Conservation (phyloP, 495 filamentous ascomycete genomes). For the Penicillium coprophilum region DNA sequence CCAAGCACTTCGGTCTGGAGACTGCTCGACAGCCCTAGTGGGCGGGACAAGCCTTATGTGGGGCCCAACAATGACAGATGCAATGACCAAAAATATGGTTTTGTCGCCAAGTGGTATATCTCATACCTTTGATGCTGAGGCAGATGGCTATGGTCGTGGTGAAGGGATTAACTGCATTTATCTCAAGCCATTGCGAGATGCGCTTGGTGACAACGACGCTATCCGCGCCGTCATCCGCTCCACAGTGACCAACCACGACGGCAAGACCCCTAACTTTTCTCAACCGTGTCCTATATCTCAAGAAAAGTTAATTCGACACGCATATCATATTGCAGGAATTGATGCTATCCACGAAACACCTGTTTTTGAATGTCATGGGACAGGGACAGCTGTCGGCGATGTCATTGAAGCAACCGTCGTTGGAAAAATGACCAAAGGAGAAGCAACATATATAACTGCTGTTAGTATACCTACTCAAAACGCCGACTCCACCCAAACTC, state of each 20-base stretch:
- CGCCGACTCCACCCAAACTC: neutral
- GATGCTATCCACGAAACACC: conserved; percentile 22
- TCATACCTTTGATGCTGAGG: conserved; percentile 57
- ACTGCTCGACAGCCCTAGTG: conserved; percentile 38
- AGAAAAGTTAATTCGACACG: conserved; percentile 8
- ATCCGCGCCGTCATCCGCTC: conserved; percentile 40
- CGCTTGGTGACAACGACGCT: conserved; percentile 31
- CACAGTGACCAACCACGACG: conserved; percentile 36
- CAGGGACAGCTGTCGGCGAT: conserved; percentile 48
- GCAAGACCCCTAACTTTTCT: conserved; percentile 16
- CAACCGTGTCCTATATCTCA: conserved; percentile 12
- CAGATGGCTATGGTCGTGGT: conserved; percentile 62
- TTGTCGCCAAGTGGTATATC: conserved; percentile 33
- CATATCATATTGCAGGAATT: conserved; percentile 15
- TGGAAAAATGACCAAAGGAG: conserved; percentile 18
- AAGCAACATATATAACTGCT: conserved; percentile 23
- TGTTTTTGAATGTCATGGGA: conserved; percentile 54
- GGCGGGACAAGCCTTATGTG: conserved; percentile 41
- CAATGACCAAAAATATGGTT: conserved; percentile 27
- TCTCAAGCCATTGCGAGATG: conserved; percentile 29
- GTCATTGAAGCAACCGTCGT: conserved; percentile 24
- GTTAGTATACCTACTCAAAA: neutral
- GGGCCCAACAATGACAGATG: conserved; percentile 27
- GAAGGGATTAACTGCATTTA: conserved; percentile 44
- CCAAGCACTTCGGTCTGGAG: conserved; percentile 28